Conservation (phyloP, 2,329 filamentous ascomycete genomes). For the Botrytis squamosa region DNA sequence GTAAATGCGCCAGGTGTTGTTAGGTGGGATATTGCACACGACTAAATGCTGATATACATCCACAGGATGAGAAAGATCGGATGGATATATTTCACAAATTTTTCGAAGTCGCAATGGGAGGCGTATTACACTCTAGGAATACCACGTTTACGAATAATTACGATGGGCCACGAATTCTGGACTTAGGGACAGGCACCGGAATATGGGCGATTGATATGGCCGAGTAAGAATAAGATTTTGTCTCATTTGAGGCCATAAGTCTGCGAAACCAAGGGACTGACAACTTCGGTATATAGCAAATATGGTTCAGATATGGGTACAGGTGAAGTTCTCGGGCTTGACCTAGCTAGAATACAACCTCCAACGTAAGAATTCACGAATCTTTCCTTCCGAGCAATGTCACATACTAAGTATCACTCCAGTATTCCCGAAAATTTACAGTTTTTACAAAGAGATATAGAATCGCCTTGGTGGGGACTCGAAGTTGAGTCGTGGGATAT, state of each 20-base stretch:
- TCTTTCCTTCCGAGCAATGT: not conserved
- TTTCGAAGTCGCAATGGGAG: conserved; percentile 62
- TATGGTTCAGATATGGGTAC: conserved; percentile 5
- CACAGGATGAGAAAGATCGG: conserved; percentile 68
- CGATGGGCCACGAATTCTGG: conserved; percentile 50
- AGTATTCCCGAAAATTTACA: conserved; percentile 70
- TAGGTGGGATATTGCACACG: not conserved
- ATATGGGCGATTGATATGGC: conserved; percentile 91
- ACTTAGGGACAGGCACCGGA: conserved; percentile 81
- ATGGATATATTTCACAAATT: conserved; percentile 82
- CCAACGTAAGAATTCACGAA: conserved; percentile 44
- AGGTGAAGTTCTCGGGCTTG: conserved; percentile 57
- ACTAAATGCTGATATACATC: conserved; percentile 22
- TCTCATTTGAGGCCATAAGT: not conserved
- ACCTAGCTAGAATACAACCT: conserved; percentile 62
- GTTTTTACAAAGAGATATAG: conserved; percentile 74
- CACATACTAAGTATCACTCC: conserved; percentile 7
- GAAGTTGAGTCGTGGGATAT: conserved; percentile 57
- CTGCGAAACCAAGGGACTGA: conserved; percentile 11
- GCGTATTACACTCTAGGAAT: conserved; percentile 45
- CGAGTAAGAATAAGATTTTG: conserved; percentile 52
- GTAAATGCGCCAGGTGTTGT: conserved; percentile 44
- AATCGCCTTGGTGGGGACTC: conserved; percentile 63
- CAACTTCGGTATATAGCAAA: conserved; percentile 20
- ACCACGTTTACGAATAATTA: conserved; percentile 32